These are phyloP conservation scores for Oryza rufipogon DNA, from an alignment of 176 grass and related monocot species.

Conservation along the genomic window DNA sequence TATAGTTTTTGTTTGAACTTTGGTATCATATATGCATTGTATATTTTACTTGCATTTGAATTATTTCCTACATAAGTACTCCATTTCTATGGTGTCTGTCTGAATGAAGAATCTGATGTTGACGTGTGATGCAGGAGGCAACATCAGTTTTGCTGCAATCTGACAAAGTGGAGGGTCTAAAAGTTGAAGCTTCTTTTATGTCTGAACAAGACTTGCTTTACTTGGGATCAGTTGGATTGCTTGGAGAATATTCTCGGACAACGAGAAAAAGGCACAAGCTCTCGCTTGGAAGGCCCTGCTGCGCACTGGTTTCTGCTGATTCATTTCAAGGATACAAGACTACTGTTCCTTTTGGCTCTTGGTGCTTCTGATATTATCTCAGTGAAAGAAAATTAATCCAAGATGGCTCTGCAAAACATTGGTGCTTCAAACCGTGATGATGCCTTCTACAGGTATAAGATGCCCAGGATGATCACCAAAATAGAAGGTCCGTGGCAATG, in stretches of 20 bases:
- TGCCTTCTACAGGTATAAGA: constrained; percentile 96
- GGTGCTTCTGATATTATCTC: constrained; percentile 22
- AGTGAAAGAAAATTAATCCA: constrained; percentile 24
- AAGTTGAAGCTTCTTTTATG: constrained; percentile 65
- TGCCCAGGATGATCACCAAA: constrained; percentile 89
- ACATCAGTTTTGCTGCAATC: constrained; percentile 29
- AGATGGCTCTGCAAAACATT: constrained; percentile 91
- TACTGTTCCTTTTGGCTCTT: constrained; percentile 3
- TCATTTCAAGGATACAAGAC: constrained; percentile 29
- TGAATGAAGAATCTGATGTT: background rate
- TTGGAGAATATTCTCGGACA: constrained; percentile 64
- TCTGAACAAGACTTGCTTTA: constrained; percentile 59
- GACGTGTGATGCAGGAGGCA: constrained; percentile 32
- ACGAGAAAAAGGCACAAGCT: constrained; percentile 52
- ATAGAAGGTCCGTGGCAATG: constrained; percentile 81
- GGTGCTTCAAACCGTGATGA: constrained; percentile 88
- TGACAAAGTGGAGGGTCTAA: constrained; percentile 53
- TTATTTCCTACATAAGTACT: background rate
- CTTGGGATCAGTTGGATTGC: constrained; percentile 61
- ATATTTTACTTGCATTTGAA: background rate
- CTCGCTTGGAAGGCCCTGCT: constrained; percentile 1
- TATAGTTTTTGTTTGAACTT: background rate
- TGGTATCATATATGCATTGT: background rate
- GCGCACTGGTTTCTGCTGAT: constrained; percentile 31
- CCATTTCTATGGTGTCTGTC: background rate